Evolutionary conservation across 1,139 yeast species (phyloP), one percentile per base, ranked within the genome.

Genomic region (Zygosaccharomyces pseudobailii): DNA sequence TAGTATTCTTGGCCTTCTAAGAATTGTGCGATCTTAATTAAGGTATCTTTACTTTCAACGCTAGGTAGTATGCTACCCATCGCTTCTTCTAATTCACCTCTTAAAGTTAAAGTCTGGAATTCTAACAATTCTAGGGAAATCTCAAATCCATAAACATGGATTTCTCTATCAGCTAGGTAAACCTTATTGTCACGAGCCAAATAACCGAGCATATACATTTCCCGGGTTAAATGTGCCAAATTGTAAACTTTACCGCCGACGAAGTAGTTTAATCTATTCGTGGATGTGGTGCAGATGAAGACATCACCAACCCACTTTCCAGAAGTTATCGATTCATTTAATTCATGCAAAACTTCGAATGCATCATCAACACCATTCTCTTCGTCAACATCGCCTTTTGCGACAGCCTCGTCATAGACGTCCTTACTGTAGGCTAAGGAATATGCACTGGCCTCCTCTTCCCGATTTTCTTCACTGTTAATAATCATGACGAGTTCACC

Each of bases 251-350:
- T 89, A 40, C 95, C 95, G 59, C 98, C 98, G 54, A 92, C 97
- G 54, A 88, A 80, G 68, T 92, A 94, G 70, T 90, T 92, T 63
- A 94, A 77, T 67, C 97, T 81, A 69, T 89, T 88, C 31, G 95
- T 79, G 21, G 83, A 61, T 1, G 95, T 84, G 13, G 97, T 88
- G 72, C 85, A 92, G 47, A 92, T 80, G 66, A 90, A 90, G 37
- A 94, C 97, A 71, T 92, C 97, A 56, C 98, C 98, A 60, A 90
- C 88, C 87, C 97, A 92, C 66, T 84, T 84, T 61, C 97, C 97
- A 20, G 95, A 84, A 52, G 87, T 80, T 36, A 92, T 80, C 27
- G 84, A 71, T 64, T 92, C 98, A 48, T 82, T 80, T 53, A 89
- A 78, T 53, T 94, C 95, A 62, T 82, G 80, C 49, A 87, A 73